phyloP scores from a whole-genome alignment of 2,329 filamentous ascomycete genomes.

The Ceratocystis harringtonii region DNA sequence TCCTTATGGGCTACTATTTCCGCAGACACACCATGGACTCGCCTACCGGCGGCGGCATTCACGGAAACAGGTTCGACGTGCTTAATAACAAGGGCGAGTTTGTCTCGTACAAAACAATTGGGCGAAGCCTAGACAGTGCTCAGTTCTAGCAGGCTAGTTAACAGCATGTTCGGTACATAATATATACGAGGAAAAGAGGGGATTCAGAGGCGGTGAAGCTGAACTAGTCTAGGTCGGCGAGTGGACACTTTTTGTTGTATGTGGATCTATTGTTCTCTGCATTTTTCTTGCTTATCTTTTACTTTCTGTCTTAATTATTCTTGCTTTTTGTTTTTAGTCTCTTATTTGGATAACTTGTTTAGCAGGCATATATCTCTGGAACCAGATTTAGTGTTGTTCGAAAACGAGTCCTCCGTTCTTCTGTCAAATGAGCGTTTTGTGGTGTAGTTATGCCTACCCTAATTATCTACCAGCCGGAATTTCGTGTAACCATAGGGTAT shows the following conservation, averaged over 20 bases:
- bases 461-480: too few species aligned
- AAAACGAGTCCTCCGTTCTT: not conserved
- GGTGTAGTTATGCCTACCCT: not conserved
- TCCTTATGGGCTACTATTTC: slow-evolving; percentile 83
- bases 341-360: not conserved
- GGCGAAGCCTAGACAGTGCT: slow-evolving; percentile 29
- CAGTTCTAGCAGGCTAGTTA: slow-evolving; percentile 18
- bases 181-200: not conserved
- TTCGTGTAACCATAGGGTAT: too few species aligned
- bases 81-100: slow-evolving; percentile 36
- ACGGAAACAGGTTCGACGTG: slow-evolving; percentile 37
- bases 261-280: not conserved
- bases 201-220: not conserved
- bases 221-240: too few species aligned
- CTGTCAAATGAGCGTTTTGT: not conserved
- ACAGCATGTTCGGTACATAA: too few species aligned
- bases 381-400: not conserved
- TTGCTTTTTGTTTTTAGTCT: not conserved
- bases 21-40: slow-evolving; percentile 37
- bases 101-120: slow-evolving; percentile 39
- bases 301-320: not conserved
- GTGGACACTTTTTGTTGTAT: too few species aligned
- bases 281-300: slow-evolving; percentile 1
- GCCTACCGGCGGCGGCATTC: slow-evolving; percentile 22
- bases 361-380: not conserved